Percentiles rank a stretch among this genome's conserved stretches.
Conservation (phyloP, 1,284 basidiomycete genomes). For the Tilletiopsis washingtonensis region DNA sequence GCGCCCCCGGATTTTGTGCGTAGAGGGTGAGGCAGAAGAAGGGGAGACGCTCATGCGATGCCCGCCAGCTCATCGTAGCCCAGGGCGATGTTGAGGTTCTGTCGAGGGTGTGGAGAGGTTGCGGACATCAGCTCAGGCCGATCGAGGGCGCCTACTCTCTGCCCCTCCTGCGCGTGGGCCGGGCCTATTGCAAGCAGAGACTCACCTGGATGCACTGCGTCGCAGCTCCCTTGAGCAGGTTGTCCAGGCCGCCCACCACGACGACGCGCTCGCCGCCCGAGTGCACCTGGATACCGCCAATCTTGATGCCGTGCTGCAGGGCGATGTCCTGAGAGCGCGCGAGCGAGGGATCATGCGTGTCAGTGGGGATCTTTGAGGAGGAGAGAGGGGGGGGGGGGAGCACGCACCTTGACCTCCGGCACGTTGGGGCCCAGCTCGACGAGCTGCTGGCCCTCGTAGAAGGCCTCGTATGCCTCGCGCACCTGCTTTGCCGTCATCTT, state of each 20-base stretch:
- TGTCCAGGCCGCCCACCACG: constrained; percentile 70
- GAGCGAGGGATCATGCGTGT: too few species aligned
- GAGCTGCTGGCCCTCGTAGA: constrained; percentile 61
- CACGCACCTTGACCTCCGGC: constrained; percentile 60
- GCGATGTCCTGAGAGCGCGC: constrained; percentile 58
- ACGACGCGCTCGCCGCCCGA: constrained; percentile 79
- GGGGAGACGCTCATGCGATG: too few species aligned
- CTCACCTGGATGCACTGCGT: constrained; percentile 89
- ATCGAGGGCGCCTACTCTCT: too few species aligned
- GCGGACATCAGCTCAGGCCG: too few species aligned
- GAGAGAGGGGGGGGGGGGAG: neutral
- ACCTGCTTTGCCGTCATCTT: constrained; percentile 65
- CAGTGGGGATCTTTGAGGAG: neutral
- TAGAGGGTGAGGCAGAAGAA: too few species aligned
- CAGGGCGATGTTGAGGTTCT: constrained; percentile 91
- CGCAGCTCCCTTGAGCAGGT: constrained; percentile 91
- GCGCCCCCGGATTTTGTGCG: too few species aligned
- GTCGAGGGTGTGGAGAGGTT: too few species aligned
- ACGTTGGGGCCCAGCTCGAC: constrained; percentile 62
- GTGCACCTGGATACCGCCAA: constrained; percentile 91
- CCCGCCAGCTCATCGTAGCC: constrained; percentile 86
- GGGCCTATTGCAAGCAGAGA: too few species aligned
- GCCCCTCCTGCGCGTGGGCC: too few species aligned
- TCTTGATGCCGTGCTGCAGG: constrained; percentile 75
- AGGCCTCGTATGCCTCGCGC: constrained; percentile 65